These are phyloP conservation scores for Trypanosoma theileri DNA, from an alignment of 208 protist species.

Conservation along the genomic window DNA sequence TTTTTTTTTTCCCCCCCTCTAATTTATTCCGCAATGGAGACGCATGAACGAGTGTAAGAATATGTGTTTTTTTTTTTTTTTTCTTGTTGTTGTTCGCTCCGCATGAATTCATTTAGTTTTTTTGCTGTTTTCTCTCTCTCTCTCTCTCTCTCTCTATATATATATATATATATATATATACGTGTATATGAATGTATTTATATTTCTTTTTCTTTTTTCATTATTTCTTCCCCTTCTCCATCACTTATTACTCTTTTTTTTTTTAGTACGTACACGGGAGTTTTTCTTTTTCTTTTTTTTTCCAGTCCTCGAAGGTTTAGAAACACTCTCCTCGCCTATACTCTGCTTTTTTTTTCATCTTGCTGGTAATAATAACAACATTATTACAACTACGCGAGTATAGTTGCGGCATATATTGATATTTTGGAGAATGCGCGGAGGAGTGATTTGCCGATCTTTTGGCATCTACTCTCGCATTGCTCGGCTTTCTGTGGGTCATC, in stretches of 20 bases:
- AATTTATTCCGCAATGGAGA: background rate
- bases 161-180: too few species aligned
- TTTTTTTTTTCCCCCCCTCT: background rate
- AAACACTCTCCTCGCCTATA: too few species aligned
- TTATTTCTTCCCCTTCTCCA: background rate
- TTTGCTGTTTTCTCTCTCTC: conserved; percentile 20
- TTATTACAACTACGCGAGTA: background rate
- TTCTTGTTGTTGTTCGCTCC: conserved; percentile 12
- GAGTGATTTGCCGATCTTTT: too few species aligned
- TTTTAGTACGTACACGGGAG: background rate
- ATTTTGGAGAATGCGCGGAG: background rate
- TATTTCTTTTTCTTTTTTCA: too few species aligned
- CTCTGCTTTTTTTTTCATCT: too few species aligned
- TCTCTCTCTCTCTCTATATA: background rate
- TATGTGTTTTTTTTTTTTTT: conserved; percentile 3
- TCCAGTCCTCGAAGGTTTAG: too few species aligned
- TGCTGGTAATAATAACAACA: too few species aligned
- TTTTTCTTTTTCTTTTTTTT: background rate
- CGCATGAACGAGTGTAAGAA: background rate
- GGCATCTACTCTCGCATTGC: background rate
- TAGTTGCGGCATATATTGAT: too few species aligned
- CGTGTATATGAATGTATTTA: too few species aligned
- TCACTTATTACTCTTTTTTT: background rate
- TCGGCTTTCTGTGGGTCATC: conserved; percentile 10
- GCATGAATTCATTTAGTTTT: conserved; percentile 8